These are phyloP conservation scores for Nicotiana tomentosiformis DNA, from an alignment of 257 asterid genomes.

Conservation along the genomic window DNA sequence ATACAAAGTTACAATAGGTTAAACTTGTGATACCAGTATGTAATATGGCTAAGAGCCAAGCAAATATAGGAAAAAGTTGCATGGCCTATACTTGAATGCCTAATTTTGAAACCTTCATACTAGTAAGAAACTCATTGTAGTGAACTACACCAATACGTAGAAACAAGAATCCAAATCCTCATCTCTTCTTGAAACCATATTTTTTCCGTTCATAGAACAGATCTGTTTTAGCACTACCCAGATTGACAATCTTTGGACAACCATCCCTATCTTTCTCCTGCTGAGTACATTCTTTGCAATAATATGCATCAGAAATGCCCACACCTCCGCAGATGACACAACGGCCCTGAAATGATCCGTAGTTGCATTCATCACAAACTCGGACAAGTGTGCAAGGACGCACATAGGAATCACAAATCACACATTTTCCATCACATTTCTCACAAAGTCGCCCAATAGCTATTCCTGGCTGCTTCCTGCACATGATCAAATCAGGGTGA, in stretches of 20 bases:
- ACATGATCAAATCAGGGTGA: slow-evolving; percentile 90
- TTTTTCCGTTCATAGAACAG: slow-evolving; percentile 81
- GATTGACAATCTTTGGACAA: slow-evolving; percentile 80
- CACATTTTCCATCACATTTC: slow-evolving; percentile 84
- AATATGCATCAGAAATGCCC: slow-evolving; percentile 83
- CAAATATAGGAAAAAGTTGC: neutral
- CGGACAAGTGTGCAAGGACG: slow-evolving; percentile 90
- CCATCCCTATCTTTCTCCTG: slow-evolving; percentile 85
- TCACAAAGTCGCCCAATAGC: slow-evolving; percentile 88
- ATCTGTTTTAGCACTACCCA: slow-evolving; percentile 86
- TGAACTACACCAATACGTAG: neutral
- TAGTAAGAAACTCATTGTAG: neutral
- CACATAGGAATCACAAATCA: slow-evolving; percentile 80
- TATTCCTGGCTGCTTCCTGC: slow-evolving; percentile 86
- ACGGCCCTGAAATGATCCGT: slow-evolving; percentile 86
- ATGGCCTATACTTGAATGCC: neutral
- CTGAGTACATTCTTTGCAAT: slow-evolving; percentile 89
- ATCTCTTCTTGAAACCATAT: slow-evolving; percentile 81
- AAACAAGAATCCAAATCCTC: slow-evolving; percentile 2
- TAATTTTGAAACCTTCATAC: neutral
- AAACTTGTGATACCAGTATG: neutral
- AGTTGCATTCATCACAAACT: slow-evolving; percentile 84
- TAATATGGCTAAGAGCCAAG: neutral
- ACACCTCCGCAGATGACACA: slow-evolving; percentile 85
- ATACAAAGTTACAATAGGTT: neutral